These are phyloP conservation scores for Aquilaria sinensis DNA, from an alignment of 345 rosid species.

Conservation along the genomic window DNA sequence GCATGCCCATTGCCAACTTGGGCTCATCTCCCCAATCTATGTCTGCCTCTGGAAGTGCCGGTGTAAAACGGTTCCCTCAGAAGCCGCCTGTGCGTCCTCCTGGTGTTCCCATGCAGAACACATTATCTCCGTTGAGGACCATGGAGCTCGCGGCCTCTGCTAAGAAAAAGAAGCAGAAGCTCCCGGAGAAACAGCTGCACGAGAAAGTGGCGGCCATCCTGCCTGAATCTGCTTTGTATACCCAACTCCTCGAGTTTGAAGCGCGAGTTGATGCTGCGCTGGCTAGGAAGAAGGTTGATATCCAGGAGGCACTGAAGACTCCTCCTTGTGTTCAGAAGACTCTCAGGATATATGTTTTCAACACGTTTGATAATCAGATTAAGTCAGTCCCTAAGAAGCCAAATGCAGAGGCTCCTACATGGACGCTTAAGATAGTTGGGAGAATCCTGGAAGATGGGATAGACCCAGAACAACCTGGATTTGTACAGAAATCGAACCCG, in stretches of 20 bases:
- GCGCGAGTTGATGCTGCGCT: conserved; percentile 89
- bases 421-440: conserved; percentile 94
- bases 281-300: conserved; percentile 84
- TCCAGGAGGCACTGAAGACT: conserved; percentile 90
- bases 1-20: conserved; percentile 32
- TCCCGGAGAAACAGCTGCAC: conserved; percentile 83
- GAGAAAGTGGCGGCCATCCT: conserved; percentile 93
- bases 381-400: conserved; percentile 73
- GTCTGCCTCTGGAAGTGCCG: conserved; percentile 51
- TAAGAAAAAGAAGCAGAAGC: conserved; percentile 88
- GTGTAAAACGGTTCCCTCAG: conserved; percentile 57
- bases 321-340: conserved; percentile 93
- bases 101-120: conserved; percentile 47
- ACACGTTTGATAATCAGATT: conserved; percentile 83
- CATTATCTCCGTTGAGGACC: conserved; percentile 61
- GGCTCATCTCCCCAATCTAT: conserved; percentile 71
- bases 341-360: conserved; percentile 84
- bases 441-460: conserved; percentile 94
- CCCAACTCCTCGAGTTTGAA: conserved; percentile 98
- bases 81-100: conserved; percentile 79
- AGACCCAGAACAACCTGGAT: conserved; percentile 88
- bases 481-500: conserved; percentile 66
- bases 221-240: conserved; percentile 93
- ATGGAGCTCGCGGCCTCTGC: conserved; percentile 81
- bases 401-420: conserved; percentile 82